These are phyloP conservation scores for Malus fusca DNA, from an alignment of 306 rosid species.

Conservation along the genomic window DNA sequence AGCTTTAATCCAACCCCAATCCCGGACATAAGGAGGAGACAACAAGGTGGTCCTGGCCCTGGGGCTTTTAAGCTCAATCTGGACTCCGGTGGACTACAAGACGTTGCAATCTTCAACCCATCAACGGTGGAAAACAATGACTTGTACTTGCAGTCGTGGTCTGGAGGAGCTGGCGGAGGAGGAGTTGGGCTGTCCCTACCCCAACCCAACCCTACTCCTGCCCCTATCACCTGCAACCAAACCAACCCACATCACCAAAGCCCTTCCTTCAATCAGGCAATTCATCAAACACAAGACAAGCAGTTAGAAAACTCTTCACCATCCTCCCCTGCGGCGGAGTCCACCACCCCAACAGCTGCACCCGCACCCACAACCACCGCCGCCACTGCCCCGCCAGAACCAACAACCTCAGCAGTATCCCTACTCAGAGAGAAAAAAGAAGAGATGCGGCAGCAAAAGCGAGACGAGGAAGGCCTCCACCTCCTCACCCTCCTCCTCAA, in stretches of 20 bases:
- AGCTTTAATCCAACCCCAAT: neutral
- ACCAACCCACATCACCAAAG: neutral
- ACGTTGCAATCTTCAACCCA: neutral
- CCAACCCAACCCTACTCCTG: constrained; percentile 4
- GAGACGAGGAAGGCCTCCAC: constrained; percentile 83
- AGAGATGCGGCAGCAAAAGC: constrained; percentile 67
- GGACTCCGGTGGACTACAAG: constrained; percentile 7
- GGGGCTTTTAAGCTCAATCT: constrained; percentile 17
- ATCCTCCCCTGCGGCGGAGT: neutral
- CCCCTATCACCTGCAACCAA: neutral
- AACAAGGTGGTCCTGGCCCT: constrained; percentile 10
- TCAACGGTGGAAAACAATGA: constrained; percentile 12
- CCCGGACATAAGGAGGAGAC: constrained; percentile 13
- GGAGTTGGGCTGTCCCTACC: constrained; percentile 11
- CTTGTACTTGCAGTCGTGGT: constrained; percentile 47
- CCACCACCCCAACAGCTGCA: neutral
- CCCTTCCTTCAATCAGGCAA: constrained; percentile 3
- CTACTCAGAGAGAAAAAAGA: constrained; percentile 55
- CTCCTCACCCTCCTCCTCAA: constrained; percentile 81
- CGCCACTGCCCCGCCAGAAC: neutral
- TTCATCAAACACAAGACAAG: neutral
- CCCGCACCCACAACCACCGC: neutral
- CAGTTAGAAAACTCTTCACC: neutral
- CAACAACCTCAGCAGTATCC: constrained; percentile 3
- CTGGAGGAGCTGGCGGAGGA: constrained; percentile 26